phyloP scores from a whole-genome alignment of 345 rosid genomes.

The Eucalyptus viminalis region DNA sequence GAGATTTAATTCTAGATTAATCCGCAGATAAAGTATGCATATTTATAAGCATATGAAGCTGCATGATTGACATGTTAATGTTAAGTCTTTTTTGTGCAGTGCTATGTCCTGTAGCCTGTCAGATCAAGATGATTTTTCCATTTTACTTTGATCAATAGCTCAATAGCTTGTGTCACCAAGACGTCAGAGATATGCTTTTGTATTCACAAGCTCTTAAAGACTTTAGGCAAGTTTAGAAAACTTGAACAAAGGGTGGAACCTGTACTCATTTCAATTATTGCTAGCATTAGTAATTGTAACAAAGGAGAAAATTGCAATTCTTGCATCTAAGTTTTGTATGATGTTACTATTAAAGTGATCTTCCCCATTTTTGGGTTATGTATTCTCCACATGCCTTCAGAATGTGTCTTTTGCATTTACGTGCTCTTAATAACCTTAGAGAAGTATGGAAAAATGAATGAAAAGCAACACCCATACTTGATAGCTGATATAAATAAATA shows the following conservation, averaged over 20 bases:
- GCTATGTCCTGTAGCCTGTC: background rate
- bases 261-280: background rate
- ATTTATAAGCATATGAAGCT: background rate
- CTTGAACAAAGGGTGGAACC: background rate
- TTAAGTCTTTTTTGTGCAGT: background rate
- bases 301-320: background rate
- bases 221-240: background rate
- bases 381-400: background rate
- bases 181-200: background rate
- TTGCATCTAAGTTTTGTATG: background rate
- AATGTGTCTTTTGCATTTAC: background rate
- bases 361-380: background rate
- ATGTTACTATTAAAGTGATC: background rate
- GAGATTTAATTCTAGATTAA: background rate
- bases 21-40: background rate
- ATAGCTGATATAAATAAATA: background rate
- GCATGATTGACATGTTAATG: background rate
- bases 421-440: background rate
- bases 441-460: background rate
- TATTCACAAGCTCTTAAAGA: background rate
- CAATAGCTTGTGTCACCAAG: background rate
- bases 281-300: background rate
- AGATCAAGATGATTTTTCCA: background rate
- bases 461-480: background rate
- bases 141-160: background rate